phyloP scores from a whole-genome alignment of 2,329 filamentous ascomycete species.

The Aspergillus udagawae region DNA sequence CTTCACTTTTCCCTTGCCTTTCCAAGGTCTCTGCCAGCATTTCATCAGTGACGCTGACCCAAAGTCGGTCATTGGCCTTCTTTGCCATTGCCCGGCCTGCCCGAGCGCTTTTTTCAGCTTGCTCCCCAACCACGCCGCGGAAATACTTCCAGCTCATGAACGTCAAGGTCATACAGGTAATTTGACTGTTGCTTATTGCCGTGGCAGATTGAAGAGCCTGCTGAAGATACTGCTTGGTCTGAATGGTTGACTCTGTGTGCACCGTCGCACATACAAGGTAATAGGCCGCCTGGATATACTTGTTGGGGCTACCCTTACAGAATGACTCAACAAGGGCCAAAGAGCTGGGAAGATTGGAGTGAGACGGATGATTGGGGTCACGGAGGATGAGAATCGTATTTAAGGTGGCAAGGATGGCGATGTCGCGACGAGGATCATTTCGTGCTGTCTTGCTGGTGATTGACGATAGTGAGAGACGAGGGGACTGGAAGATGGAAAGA shows the following conservation, averaged over 20 bases:
- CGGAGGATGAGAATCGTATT: conserved; percentile 72
- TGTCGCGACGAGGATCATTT: conserved; percentile 56
- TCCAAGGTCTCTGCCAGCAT: conserved; percentile 74
- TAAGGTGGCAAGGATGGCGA: conserved; percentile 59
- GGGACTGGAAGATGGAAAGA: conserved; percentile 61
- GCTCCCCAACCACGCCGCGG: conserved; percentile 73
- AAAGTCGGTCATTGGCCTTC: conserved; percentile 66
- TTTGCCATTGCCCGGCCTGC: conserved; percentile 66
- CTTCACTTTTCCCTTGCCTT: conserved; percentile 60
- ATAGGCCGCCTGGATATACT: conserved; percentile 73
- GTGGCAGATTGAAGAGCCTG: conserved; percentile 67
- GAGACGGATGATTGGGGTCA: conserved; percentile 54
- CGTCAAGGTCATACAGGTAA: conserved; percentile 76
- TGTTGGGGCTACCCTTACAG: conserved; percentile 66
- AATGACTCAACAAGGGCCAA: conserved; percentile 64
- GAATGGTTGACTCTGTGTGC: conserved; percentile 64
- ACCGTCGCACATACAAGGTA: conserved; percentile 70
- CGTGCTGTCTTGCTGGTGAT: conserved; percentile 35
- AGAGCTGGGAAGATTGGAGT: conserved; percentile 56
- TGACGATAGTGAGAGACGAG: conserved; percentile 53
- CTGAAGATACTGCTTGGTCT: conserved; percentile 74
- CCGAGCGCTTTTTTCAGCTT: conserved; percentile 70
- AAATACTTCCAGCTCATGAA: conserved; percentile 84
- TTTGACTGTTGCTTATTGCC: conserved; percentile 68
- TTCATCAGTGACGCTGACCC: conserved; percentile 76